These are phyloP conservation scores for Epichloe coenophiala DNA, from an alignment of 2,329 filamentous ascomycete genomes.

Conservation along the genomic window DNA sequence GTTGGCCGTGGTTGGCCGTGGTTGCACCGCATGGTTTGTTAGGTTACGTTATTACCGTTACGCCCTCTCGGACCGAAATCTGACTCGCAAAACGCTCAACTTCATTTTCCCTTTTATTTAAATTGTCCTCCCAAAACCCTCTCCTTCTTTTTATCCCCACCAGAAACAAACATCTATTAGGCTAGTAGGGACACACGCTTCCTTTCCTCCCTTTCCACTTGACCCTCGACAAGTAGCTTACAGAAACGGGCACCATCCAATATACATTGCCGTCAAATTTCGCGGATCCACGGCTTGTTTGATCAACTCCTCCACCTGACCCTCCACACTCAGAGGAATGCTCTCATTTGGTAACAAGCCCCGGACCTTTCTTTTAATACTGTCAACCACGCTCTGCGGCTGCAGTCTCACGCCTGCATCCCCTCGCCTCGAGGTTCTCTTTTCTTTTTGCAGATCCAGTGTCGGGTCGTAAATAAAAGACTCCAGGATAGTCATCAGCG, in stretches of 20 bases:
- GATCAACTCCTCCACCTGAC: slow-evolving; percentile 93
- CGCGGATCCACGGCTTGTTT: slow-evolving; percentile 67
- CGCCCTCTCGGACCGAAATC: too few relatives aligned
- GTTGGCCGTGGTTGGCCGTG: too few relatives aligned
- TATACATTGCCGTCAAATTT: slow-evolving; percentile 89
- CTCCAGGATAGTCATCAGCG: slow-evolving; percentile 92
- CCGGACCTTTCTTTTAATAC: slow-evolving; percentile 73
- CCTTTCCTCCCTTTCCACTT: background rate
- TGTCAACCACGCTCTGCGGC: slow-evolving; percentile 69
- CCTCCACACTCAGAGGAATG: slow-evolving; percentile 87
- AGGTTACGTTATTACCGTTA: too few relatives aligned
- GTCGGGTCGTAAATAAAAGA: slow-evolving; percentile 96
- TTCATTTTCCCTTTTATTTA: too few relatives aligned
- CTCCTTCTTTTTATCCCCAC: too few relatives aligned
- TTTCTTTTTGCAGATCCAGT: slow-evolving; percentile 70
- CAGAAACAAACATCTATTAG: too few relatives aligned
- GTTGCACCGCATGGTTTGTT: too few relatives aligned
- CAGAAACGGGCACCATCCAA: slow-evolving; percentile 68
- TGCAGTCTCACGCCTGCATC: slow-evolving; percentile 36
- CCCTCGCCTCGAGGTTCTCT: slow-evolving; percentile 25
- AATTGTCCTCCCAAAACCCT: too few relatives aligned
- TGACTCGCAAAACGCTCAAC: too few relatives aligned
- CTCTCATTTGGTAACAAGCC: slow-evolving; percentile 76
- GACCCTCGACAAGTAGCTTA: slow-evolving; percentile 13
- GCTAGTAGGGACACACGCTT: background rate